These are phyloP conservation scores for Yueomyces sinensis DNA, from an alignment of 805 yeast genomes.

Conservation along the genomic window DNA sequence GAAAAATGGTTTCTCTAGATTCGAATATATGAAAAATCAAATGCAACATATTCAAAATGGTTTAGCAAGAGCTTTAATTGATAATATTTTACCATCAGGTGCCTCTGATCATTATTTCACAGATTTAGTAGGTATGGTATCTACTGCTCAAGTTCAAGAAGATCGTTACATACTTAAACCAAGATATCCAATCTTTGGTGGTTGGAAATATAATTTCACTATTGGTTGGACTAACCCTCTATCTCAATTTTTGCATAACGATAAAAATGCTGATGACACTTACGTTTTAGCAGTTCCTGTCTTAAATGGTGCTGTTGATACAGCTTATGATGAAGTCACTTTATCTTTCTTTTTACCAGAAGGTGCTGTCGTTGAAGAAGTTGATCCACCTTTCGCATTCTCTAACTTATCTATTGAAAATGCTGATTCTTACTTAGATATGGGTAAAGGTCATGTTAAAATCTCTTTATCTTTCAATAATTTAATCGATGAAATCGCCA, in stretches of 20 bases:
- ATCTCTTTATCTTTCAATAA: conserved; percentile 46
- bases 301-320: conserved; percentile 56
- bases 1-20: conserved; percentile 61
- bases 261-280: conserved; percentile 20
- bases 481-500: conserved; percentile 54
- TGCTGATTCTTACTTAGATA: conserved; percentile 56
- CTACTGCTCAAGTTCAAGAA: conserved; percentile 43
- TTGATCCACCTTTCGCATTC: conserved; percentile 40
- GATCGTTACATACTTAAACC: conserved; percentile 52
- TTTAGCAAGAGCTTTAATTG: conserved; percentile 49
- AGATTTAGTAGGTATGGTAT: conserved; percentile 87
- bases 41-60: conserved; percentile 17
- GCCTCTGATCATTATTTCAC: conserved; percentile 64
- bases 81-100: conserved; percentile 37
- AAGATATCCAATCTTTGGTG: conserved; percentile 90
- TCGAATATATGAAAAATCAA: conserved; percentile 43
- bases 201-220: conserved; percentile 92
- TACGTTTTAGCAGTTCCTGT: conserved; percentile 59
- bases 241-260: conserved; percentile 34
- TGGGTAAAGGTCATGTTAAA: conserved; percentile 64
- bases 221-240: conserved; percentile 78
- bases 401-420: conserved; percentile 12
- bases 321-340: conserved; percentile 49
- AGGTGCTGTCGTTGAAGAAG: conserved; percentile 49
- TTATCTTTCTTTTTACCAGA: conserved; percentile 73